Conservation (phyloP, 352 stramenopile species). For the Phytophthora sansomeana region DNA sequence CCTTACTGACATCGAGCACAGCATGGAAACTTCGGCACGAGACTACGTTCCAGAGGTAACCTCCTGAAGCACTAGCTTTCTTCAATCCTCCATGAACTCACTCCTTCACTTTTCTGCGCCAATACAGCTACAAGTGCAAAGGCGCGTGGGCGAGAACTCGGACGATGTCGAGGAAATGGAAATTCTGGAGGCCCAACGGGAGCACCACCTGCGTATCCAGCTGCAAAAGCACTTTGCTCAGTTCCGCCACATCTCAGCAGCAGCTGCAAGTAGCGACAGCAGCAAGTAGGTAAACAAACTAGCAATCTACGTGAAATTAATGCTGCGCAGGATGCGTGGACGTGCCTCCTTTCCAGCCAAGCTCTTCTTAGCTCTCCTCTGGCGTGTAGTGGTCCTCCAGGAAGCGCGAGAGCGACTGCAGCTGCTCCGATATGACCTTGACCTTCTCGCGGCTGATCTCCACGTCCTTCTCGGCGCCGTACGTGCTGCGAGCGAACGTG, state of each 20-base stretch:
- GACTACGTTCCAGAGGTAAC: constrained; percentile 55
- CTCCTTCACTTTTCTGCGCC: neutral
- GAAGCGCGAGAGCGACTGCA: constrained; percentile 79
- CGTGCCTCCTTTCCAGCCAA: neutral
- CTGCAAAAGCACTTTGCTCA: constrained; percentile 73
- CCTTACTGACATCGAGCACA: constrained; percentile 39
- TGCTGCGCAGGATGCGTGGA: neutral
- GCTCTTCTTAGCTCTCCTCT: constrained; percentile 57
- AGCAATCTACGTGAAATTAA: constrained; percentile 35
- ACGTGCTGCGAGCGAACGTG: constrained; percentile 83
- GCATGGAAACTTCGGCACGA: constrained; percentile 39
- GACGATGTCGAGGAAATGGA: constrained; percentile 42
- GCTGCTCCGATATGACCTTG: constrained; percentile 78
- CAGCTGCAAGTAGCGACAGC: neutral
- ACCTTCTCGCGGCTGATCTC: constrained; percentile 83
- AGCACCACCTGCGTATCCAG: constrained; percentile 48
- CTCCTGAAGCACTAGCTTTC: neutral
- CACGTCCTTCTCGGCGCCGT: constrained; percentile 85
- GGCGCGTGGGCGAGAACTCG: constrained; percentile 31
- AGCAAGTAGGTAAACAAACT: constrained; percentile 11
- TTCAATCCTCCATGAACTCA: neutral
- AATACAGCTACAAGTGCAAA: constrained; percentile 34
- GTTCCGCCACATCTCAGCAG: constrained; percentile 39
- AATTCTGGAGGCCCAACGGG: constrained; percentile 38
- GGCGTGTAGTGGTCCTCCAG: constrained; percentile 78